phyloP scores from a whole-genome alignment of 2,329 filamentous ascomycete species.

The Beauveria varroae region DNA sequence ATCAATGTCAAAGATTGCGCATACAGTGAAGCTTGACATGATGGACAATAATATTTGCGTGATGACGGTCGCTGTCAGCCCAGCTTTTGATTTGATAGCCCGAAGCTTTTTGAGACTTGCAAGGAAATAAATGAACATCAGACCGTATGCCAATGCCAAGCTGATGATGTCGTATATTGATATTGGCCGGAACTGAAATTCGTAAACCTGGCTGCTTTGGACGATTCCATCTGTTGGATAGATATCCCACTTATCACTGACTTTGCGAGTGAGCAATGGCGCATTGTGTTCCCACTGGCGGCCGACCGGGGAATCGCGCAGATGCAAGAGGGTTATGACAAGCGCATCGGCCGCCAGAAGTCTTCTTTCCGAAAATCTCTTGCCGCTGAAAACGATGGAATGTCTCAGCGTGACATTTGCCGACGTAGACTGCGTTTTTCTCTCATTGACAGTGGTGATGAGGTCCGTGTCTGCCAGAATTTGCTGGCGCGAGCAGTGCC shows the following conservation, averaged over 20 bases:
- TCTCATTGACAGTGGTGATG: slow-evolving; percentile 60
- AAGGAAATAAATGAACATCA: slow-evolving; percentile 58
- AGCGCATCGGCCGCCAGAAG: slow-evolving; percentile 68
- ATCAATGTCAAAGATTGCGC: slow-evolving; percentile 67
- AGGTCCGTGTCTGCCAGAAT: slow-evolving; percentile 57
- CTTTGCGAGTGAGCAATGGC: slow-evolving; percentile 40
- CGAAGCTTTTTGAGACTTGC: slow-evolving; percentile 60
- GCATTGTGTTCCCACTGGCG: slow-evolving; percentile 57
- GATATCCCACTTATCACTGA: slow-evolving; percentile 52
- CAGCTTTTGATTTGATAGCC: slow-evolving; percentile 68
- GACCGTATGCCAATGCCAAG: slow-evolving; percentile 56
- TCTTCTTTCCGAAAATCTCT: slow-evolving; percentile 59
- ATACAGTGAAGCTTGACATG: slow-evolving; percentile 72
- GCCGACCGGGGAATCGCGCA: slow-evolving; percentile 55
- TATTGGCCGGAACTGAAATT: slow-evolving; percentile 72
- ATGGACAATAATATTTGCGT: slow-evolving; percentile 65
- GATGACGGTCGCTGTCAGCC: slow-evolving; percentile 62
- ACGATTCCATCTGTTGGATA: slow-evolving; percentile 53
- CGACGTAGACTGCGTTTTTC: slow-evolving; percentile 52
- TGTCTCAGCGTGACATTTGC: slow-evolving; percentile 69
- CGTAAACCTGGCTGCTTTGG: slow-evolving; percentile 56
- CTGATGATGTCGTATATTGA: slow-evolving; percentile 57
- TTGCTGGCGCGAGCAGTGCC: slow-evolving; percentile 56
- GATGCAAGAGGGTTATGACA: slow-evolving; percentile 69
- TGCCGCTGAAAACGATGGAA: slow-evolving; percentile 77